Base-by-base conservation (phyloP, 1,139 yeast species). In the Suhomyces atakaporum region DNA sequence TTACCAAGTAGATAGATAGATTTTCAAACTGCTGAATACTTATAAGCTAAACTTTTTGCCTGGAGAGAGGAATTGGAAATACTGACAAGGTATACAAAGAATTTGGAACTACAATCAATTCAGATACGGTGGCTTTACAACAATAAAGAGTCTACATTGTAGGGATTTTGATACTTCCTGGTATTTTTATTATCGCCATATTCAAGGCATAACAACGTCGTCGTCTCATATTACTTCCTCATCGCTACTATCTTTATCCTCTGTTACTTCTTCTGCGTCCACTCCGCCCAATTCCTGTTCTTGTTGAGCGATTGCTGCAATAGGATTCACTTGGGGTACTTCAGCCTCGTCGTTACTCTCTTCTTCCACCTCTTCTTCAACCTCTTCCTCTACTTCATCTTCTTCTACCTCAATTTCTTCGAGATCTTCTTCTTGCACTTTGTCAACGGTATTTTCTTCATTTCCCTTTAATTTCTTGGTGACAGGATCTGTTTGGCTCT, bases 361-460 rank as follows among this genome's bases (percentile, higher is more conserved):
- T 2, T 15, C 33, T 3, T 25, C 44, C 12, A 39, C 50, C 10
- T 39, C 50, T 18, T 35, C 41, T 6, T 46, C 53, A 13, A 44
- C 54, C 7, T 41, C 59, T 2, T 43, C 51, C 12, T 53, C 65
- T n/a, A 47, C 53, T 16, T 49, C 55, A 29, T 50, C 55, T 7
- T 46, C 59, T 9, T 43, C 63, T 9, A 56, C 65, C 12, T 54
- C 60, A 7, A 43, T 57, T 10, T 47, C 52, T 6, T 57, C 62
- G 5, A 34, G 47, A 3, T 39, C 51, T 12, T 42, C 48, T 3
- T 39, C 37, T 9, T 41, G 46, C 16, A 16, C 49, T 12, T 52
- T n/a, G 41, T 44, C 56, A 7, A 49, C 53, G 3, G 47, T 56
- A 25, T 47, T 52, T 16, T 47, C 52, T 24, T 54, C 57, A 23